Percentiles rank a stretch among this genome's conserved stretches.
Conservation (phyloP, 169 alveolate species). For the Plasmodium coatneyi region DNA sequence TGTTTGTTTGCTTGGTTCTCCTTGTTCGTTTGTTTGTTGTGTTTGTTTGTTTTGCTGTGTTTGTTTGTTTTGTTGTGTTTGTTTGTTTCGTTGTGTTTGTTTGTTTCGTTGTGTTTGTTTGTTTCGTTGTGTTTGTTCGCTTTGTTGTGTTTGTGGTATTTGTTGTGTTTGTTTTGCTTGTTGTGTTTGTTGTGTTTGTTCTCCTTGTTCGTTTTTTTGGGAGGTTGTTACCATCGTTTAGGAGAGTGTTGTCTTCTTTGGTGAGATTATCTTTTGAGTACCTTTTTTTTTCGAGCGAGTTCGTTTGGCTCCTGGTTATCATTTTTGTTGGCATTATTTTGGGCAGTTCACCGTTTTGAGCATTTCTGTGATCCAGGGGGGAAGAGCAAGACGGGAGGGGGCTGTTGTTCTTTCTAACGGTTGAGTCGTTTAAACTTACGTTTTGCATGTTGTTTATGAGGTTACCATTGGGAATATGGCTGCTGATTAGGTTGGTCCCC, state of each 20-base stretch:
- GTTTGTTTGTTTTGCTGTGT: too few species aligned
- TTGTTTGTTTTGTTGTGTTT: too few species aligned
- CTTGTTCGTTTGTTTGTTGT: not conserved
- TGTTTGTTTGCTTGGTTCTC: too few species aligned
- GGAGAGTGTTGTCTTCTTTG: conserved; percentile 5
- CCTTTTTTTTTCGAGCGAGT: not conserved
- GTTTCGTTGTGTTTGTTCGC: too few species aligned
- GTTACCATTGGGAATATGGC: not conserved
- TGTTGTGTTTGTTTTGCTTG: too few species aligned
- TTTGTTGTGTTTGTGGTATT: too few species aligned
- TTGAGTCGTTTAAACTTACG: conserved; percentile 4
- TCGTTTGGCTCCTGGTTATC: conserved; percentile 3
- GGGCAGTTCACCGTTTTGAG: not conserved
- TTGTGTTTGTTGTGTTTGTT: too few species aligned
- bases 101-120: too few species aligned
- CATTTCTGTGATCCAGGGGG: conserved; percentile 15
- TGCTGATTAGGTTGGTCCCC: not conserved
- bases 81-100: too few species aligned
- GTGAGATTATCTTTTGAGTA: not conserved
- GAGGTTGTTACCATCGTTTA: conserved; percentile 13
- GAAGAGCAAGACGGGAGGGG: not conserved
- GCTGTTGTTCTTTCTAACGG: not conserved
- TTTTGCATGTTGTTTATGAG: not conserved
- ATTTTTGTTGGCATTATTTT: not conserved
- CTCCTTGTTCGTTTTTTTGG: not conserved